Base-by-base conservation (phyloP, 1,139 yeast genomes). In the Debaryomycetaceae sp. region DNA sequence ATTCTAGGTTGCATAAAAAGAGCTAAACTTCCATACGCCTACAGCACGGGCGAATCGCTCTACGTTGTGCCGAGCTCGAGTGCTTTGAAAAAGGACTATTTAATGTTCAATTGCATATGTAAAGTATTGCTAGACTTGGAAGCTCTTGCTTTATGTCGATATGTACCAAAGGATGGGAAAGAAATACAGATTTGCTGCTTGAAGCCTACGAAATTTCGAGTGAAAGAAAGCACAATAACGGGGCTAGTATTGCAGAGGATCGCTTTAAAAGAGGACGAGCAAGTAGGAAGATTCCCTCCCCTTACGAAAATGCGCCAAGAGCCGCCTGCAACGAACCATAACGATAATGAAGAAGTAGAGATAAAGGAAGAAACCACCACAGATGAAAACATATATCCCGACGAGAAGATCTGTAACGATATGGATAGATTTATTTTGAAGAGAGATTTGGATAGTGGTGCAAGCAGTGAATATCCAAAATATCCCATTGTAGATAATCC, bases 211-310 rank as follows among this genome's bases (percentile, higher is more conserved):
- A 59, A 69, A 33, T 52, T 59, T 5, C 27, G 29, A 22, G 17
- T 14, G 7, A 49, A 43, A 5, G 53, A 50, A 1, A 42, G 58
- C 17, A 49, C 48, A 41, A 57, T 62, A 2, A 65, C 65, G 44
- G 60, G 68, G 0, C 67, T 77, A 45, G 56, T 66, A 3, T 57
- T 74, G 51, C 62, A 67, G 6, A 69, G 83, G 37, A 59, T 90
- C n/a, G 96, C 97, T 1, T 87, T 80, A 62, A 76, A 77, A 33
- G 96, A 89, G 53, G 97, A 91, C 58, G 85, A 81, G 52, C 80
- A 84, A 50, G 66, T 78, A 11, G 81, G 86, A 13, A 70, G 71
- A 39, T 85, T 87, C 52, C 84, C 87, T 0, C 66, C 68, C 22
- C 61, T 87, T 40, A 60, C 70, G 1, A 61, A 68, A 5, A 38